Percentiles rank a stretch among this genome's conserved stretches.
Evolutionary conservation across 176 grass and related monocot species (phyloP).

Genomic region (Musa schizocarpa): DNA sequence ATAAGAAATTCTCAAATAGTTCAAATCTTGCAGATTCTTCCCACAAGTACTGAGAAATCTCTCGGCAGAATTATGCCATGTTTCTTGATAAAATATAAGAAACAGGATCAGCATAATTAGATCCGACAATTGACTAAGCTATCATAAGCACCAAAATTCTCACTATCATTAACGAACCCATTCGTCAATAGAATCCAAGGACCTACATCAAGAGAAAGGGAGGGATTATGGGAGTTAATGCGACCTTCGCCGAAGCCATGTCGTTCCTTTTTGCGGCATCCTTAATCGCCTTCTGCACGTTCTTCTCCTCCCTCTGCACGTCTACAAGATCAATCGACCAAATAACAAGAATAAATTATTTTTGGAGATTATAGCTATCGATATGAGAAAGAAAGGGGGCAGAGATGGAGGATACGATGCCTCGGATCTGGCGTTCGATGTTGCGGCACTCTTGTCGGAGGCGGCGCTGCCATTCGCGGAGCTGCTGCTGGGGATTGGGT

Average conservation of each 20-base stretch:
- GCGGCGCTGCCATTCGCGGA: conserved; percentile 87
- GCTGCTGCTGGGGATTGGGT: conserved; percentile 63
- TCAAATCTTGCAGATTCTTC: not conserved
- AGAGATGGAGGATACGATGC: not conserved
- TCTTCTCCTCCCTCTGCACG: conserved; percentile 86
- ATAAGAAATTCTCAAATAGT: not conserved
- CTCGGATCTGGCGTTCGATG: conserved; percentile 91
- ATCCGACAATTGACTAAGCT: not conserved
- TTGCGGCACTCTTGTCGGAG: conserved; percentile 76
- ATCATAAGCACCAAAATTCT: not conserved
- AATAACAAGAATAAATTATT: not conserved
- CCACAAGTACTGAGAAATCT: not conserved
- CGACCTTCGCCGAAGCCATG: conserved; percentile 83
- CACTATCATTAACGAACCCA: not conserved
- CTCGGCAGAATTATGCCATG: not conserved
- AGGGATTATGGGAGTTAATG: not conserved
- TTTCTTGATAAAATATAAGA: not conserved
- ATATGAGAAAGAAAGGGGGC: not conserved
- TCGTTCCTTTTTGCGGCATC: conserved; percentile 86
- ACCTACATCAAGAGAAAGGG: not conserved
- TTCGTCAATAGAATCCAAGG: not conserved
- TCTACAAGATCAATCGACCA: conserved; percentile 26
- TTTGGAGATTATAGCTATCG: not conserved
- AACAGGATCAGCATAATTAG: not conserved
- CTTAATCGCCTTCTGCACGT: conserved; percentile 82